These are phyloP conservation scores for Biscutella laevigata DNA, from an alignment of 441 rosid genomes.

Conservation along the genomic window DNA sequence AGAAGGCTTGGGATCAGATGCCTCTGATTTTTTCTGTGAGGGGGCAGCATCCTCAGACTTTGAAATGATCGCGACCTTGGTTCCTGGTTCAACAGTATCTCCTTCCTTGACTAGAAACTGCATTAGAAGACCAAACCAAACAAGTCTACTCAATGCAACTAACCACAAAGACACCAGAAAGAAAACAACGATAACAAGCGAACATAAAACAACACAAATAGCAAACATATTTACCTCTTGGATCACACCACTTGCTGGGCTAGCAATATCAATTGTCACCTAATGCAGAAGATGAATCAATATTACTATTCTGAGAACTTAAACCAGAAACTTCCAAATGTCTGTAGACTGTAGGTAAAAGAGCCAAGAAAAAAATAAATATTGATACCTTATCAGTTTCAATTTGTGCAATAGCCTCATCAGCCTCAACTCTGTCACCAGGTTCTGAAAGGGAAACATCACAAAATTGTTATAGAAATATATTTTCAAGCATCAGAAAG, in stretches of 20 bases:
- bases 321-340: neutral
- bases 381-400: constrained; percentile 86
- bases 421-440: constrained; percentile 84
- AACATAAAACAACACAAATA: neutral
- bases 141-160: neutral
- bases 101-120: constrained; percentile 78
- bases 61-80: constrained; percentile 72
- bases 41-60: constrained; percentile 78
- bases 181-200: neutral
- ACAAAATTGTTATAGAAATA: constrained; percentile 15
- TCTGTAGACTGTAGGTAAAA: neutral
- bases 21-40: constrained; percentile 46
- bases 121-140: neutral
- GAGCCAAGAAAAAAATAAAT: too few species aligned
- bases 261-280: constrained; percentile 91
- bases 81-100: constrained; percentile 92
- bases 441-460: constrained; percentile 59
- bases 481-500: neutral
- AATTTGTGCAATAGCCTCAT: constrained; percentile 91
- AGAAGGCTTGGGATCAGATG: constrained; percentile 47
- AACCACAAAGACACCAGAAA: neutral
- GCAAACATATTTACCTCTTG: constrained; percentile 48
- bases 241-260: constrained; percentile 86
- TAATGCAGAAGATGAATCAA: constrained; percentile 26
- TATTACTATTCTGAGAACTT: neutral